phyloP scores from a whole-genome alignment of 306 rosid genomes.

The Cucumis hystrix region DNA sequence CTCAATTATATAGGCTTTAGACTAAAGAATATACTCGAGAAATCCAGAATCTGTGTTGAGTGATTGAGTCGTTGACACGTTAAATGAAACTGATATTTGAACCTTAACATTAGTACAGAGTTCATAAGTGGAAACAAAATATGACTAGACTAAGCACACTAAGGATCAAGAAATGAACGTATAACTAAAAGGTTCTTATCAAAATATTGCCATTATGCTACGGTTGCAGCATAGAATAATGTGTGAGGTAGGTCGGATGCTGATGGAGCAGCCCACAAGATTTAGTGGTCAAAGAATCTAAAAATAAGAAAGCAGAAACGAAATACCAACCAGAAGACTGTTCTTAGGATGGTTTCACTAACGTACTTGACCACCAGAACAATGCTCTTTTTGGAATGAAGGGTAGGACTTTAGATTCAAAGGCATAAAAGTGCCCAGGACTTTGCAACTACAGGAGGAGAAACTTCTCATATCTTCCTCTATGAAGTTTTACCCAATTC shows the following conservation, averaged over 20 bases:
- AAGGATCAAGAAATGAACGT: too few species aligned
- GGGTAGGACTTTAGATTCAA: not conserved
- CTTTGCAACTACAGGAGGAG: not conserved
- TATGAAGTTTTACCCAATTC: not conserved
- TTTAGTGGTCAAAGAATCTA: not conserved
- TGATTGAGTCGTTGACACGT: too few species aligned
- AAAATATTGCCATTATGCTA: too few species aligned
- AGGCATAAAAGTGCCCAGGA: not conserved
- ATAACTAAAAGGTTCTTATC: too few species aligned
- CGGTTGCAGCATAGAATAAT: not conserved
- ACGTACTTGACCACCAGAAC: not conserved
- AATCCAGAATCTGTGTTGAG: too few species aligned
- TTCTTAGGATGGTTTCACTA: not conserved
- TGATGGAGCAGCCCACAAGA: not conserved
- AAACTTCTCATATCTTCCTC: not conserved
- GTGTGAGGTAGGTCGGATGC: not conserved
- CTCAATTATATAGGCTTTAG: not conserved
- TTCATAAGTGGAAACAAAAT: too few species aligned
- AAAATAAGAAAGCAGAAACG: too few species aligned
- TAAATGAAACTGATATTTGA: too few species aligned
- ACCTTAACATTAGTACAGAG: too few species aligned
- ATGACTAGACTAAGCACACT: too few species aligned
- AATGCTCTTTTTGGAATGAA: not conserved
- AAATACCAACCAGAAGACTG: not conserved
- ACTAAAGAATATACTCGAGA: too few species aligned